Evolutionary conservation across 192 early-diverging fungal genomes (phyloP), one percentile per base, ranked within the genome.

Genomic region (Chytriomyces confervae): DNA sequence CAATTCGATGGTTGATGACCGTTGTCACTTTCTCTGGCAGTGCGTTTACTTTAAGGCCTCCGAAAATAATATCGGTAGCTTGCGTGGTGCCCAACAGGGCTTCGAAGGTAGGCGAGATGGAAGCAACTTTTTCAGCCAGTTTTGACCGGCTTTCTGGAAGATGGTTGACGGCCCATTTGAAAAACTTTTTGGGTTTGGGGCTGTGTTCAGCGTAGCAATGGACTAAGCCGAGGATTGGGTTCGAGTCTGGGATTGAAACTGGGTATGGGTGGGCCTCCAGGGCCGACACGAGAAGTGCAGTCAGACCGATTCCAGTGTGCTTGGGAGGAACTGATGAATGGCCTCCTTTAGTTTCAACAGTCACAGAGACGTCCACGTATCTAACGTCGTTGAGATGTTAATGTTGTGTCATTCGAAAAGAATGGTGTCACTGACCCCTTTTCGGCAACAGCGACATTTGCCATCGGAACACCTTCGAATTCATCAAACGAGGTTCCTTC

Each of bases 41-140:
- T 1, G 82, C 82, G 50, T 86, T 86, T 13, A 81, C 77, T 75
- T 85, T 85, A 43, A 83, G 76, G 45, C 86, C 86, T 10, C 86
- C 86, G 23, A 64, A 13, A 43, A 87, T 81, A 49, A 87, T 71
- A 62, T 85, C 84, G 5, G 82, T 79, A 5, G 86, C 86, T 69
- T 85, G 84, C 20, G 80, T 70, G 7, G 86, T 85, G 4, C 18
- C 65, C 69, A 27, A 53, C n/a, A 49, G 6, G 11, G 24, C 6
- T 9, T 23, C 53, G 62, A 63, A 74, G 24, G 13, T 1, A 57
- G 13, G 13, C 16, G 53, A 57, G 8, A 45, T 13, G 1, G 61
- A 20, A 8, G 23, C 7, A 36, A 81, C 60, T 11, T 45, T 61
- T 5, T 48, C 50, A 18, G 81, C 62, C 5, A 83, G 49, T 7